Percentiles rank a stretch among this genome's conserved stretches.
Conservation (phyloP, 805 yeast genomes). For the Kluyveromyces aestuarii region DNA sequence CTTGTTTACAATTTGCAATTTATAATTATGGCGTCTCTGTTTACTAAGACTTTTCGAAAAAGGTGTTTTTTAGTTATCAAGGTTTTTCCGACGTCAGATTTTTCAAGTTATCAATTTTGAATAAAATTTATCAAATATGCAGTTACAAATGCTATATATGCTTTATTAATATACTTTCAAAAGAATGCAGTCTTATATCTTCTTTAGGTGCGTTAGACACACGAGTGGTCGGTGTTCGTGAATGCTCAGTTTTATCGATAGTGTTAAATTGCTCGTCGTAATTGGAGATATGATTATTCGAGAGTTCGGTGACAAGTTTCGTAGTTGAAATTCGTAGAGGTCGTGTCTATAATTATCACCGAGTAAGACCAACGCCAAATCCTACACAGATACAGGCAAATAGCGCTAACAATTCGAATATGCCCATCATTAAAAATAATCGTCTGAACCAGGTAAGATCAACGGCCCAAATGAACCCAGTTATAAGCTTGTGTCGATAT, state of each 20-base stretch:
- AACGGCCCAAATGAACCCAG: conserved; percentile 26
- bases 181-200: too few species aligned
- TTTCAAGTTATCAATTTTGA: too few species aligned
- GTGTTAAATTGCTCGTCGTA: neutral
- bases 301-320: neutral
- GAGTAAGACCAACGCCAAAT: conserved; percentile 34
- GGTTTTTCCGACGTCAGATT: too few species aligned
- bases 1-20: neutral
- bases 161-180: too few species aligned
- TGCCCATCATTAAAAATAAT: conserved; percentile 28
- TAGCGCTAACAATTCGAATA: conserved; percentile 16
- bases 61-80: neutral
- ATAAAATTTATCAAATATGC: neutral
- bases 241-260: neutral
- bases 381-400: conserved; percentile 39
- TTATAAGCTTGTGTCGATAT: conserved; percentile 17
- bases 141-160: neutral
- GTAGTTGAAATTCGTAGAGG: neutral
- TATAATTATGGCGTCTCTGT: neutral
- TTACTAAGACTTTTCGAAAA: neutral
- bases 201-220: too few species aligned
- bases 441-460: conserved; percentile 21
- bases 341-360: neutral
- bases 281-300: neutral
- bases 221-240: too few species aligned